phyloP scores from a whole-genome alignment of 2,329 filamentous ascomycete genomes.

The Apiospora hydei region DNA sequence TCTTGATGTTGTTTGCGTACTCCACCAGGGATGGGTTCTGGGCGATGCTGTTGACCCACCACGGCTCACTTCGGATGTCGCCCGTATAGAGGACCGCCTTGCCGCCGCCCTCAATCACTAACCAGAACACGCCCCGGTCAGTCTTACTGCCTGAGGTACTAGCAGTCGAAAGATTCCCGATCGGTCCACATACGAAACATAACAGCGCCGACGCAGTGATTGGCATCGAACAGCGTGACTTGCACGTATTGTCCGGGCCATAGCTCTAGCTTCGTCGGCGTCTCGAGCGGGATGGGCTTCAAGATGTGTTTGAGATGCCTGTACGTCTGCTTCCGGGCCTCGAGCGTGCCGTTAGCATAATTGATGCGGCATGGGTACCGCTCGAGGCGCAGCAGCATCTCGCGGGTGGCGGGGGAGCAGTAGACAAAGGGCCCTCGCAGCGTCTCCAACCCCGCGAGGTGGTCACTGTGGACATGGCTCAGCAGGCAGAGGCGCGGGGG shows the following conservation, averaged over 20 bases:
- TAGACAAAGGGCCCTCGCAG: slow-evolving; percentile 85
- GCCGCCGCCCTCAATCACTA: slow-evolving; percentile 75
- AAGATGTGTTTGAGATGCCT: slow-evolving; percentile 76
- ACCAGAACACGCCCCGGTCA: not conserved
- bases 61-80: slow-evolving; percentile 84
- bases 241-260: slow-evolving; percentile 71
- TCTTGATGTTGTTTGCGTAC: slow-evolving; percentile 71
- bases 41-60: slow-evolving; percentile 80
- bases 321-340: slow-evolving; percentile 74
- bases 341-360: slow-evolving; percentile 78
- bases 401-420: slow-evolving; percentile 83
- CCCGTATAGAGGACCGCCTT: slow-evolving; percentile 87
- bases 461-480: slow-evolving; percentile 92
- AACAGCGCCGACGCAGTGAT: slow-evolving; percentile 88
- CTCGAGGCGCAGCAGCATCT: slow-evolving; percentile 82
- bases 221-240: slow-evolving; percentile 88
- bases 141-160: not conserved
- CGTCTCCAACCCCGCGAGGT: slow-evolving; percentile 80
- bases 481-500: slow-evolving; percentile 83
- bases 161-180: too few relatives aligned
- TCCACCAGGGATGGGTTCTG: slow-evolving; percentile 78
- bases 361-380: slow-evolving; percentile 83
- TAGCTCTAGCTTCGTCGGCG: slow-evolving; percentile 79
- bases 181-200: slow-evolving; percentile 73
- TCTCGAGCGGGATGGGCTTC: slow-evolving; percentile 82